Evolutionary conservation across 2,329 filamentous ascomycete genomes (phyloP), one percentile per base, ranked within the genome.

Genomic region (Paracorniculantispora psalliotae): DNA sequence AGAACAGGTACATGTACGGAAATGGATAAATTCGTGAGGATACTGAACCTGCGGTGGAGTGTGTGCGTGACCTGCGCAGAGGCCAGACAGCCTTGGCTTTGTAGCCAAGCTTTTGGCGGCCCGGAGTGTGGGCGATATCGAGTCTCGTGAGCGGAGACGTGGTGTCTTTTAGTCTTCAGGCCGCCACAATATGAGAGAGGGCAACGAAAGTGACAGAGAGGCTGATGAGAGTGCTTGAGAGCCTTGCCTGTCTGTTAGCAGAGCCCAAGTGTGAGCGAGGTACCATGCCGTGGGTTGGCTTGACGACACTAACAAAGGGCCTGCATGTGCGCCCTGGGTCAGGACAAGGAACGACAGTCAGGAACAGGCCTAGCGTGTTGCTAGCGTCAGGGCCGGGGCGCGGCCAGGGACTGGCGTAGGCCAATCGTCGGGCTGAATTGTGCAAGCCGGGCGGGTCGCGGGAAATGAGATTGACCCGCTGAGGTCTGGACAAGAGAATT

Each of bases 291-390:
- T 46, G 30, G 44, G 54, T 57, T 57, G 54, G 54, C 54, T 57
- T 19, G 46, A 57, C 46, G 54, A 57, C 46, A 50, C 35, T 39
- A 57, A 48, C 30, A 41, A 35, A n/a, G 23, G 35, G 17, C 3
- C 12, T 30, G 25, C 52, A 35, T 28, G 53, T 41, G 17, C 53
- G 15, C 10, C 1, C 41, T 44, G 23, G 35, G 13, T 23, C 41
- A 46, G 52, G n/a, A 44, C 41, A n/a, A n/a, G n/a, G n/a, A n/a
- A n/a, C n/a, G n/a, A 19, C 41, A 44, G 44, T 43, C 54, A 57
- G 54, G 54, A 57, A 57, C 54, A 57, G 54, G 54, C 25, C 54
- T 57, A 57, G 54, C 54, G 54, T 13, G 12, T 21, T 35, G 44
- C 33, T 33, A 35, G 46, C 25, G 19, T 33, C 54, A 30, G 44